Percentiles rank a stretch among this genome's conserved stretches.
Conservation (phyloP, 257 asterid genomes). For the Solanum gracilifrons region DNA sequence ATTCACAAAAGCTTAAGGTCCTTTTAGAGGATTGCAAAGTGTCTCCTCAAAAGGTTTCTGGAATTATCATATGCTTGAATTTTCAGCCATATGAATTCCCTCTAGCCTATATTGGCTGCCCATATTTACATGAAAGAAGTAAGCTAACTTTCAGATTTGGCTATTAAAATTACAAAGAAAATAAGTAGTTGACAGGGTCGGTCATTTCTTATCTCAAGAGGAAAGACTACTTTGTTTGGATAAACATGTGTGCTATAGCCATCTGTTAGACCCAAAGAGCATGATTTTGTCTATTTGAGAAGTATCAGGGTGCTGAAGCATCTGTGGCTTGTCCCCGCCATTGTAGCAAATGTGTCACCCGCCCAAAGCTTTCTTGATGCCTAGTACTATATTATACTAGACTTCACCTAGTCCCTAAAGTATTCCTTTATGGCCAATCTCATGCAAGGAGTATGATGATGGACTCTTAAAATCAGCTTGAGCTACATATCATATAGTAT, state of each 20-base stretch:
- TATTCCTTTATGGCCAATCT: neutral
- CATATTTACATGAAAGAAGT: neutral
- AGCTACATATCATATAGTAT: too few species aligned
- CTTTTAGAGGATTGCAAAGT: neutral
- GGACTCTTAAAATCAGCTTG: neutral
- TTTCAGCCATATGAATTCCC: too few species aligned
- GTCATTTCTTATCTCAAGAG: neutral
- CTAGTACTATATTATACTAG: neutral
- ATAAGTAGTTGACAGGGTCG: neutral
- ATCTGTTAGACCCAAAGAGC: neutral
- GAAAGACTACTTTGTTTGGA: neutral
- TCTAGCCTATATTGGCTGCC: neutral
- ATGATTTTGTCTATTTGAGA: neutral
- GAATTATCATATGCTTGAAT: neutral
- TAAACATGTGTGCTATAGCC: neutral
- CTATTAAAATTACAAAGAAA: neutral
- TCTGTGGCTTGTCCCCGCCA: neutral
- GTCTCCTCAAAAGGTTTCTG: neutral
- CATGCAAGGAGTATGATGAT: neutral
- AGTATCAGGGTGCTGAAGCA: neutral
- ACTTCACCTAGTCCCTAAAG: neutral
- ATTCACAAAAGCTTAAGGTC: neutral
- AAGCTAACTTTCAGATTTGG: neutral
- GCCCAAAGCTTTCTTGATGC: neutral
- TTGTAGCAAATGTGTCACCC: neutral